These are phyloP conservation scores for Didymosphaeria variabile DNA, from an alignment of 2,329 filamentous ascomycete genomes.

Conservation along the genomic window DNA sequence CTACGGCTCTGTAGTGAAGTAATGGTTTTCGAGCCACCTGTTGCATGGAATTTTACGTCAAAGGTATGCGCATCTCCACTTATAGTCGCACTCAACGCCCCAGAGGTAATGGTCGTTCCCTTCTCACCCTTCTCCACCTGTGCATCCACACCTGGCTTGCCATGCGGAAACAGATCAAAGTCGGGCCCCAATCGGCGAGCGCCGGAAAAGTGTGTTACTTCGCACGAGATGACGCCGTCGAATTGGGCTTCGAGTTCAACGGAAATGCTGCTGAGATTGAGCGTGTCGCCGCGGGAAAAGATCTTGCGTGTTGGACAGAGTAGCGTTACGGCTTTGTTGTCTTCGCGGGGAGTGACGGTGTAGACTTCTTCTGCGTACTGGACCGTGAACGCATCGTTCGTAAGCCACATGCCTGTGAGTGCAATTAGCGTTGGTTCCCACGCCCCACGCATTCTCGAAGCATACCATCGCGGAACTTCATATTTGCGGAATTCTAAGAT, in stretches of 20 bases:
- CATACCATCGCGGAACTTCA: conserved; percentile 70
- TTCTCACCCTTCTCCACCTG: conserved; percentile 54
- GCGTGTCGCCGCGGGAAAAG: conserved; percentile 62
- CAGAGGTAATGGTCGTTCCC: conserved; percentile 62
- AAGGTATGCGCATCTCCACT: conserved; percentile 61
- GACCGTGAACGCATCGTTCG: conserved; percentile 66
- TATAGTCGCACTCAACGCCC: conserved; percentile 63
- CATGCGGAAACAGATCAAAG: conserved; percentile 66
- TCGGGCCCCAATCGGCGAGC: conserved; percentile 62
- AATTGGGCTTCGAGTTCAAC: conserved; percentile 66
- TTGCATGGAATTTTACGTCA: conserved; percentile 64
- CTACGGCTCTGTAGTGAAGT: conserved; percentile 66
- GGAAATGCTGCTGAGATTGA: conserved; percentile 65
- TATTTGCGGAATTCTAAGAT: conserved; percentile 36
- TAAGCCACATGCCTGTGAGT: conserved; percentile 68
- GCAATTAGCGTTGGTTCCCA: background rate
- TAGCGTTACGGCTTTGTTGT: conserved; percentile 61
- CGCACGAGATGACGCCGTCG: conserved; percentile 68
- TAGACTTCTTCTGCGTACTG: conserved; percentile 74
- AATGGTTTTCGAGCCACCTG: conserved; percentile 59
- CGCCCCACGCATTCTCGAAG: background rate
- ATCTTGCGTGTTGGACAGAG: conserved; percentile 68
- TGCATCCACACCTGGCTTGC: conserved; percentile 52
- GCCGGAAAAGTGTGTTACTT: conserved; percentile 67
- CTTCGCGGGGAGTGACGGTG: conserved; percentile 56